Base-by-base conservation (phyloP, 139 green algal species). In the Closterium sp. region DNA sequence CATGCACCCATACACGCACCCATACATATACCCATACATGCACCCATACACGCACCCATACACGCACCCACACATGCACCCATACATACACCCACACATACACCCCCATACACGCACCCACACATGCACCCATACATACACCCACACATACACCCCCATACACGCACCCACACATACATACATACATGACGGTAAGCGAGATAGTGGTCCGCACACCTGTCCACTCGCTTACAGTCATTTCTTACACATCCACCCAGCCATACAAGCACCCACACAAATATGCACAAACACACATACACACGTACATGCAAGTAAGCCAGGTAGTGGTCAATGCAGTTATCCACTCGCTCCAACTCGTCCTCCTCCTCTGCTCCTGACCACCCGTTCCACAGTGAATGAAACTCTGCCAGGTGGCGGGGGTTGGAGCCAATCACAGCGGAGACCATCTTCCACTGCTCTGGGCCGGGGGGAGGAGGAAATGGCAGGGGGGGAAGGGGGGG, bases 331-430 rank as follows among this genome's bases (percentile, higher is more conserved):
- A 86, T 1, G 28, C 83, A 86, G n/a, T 28, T 33, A 19, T 86
- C 83, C 83, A 86, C 83, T 19, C 83, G n/a, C 83, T 86, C 83
- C 23, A 86, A 33, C 30, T 33, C 83, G n/a, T 86, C 83, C 83
- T 86, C 30, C 83, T 86, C n/a, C 25, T 34, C n/a, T n/a, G n/a
- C n/a, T n/a, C n/a, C n/a, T 23, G 1, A 23, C 83, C 83, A 86
- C 19, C 83, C 83, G 9, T 12, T 28, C 83, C 83, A 86, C 83
- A 86, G 30, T 4, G 83, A 86, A 33, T 86, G 83, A 32, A 86
- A 33, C 83, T 86, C 83, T 23, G 83, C 83, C 83, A 86, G 83
- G 83, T 86, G 83, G 83, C 83, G 83, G 10, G 83, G n/a, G 30
- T 86, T 86, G 83, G 83, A 86, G 83, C 83, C 83, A 32, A 86